Evolutionary conservation across 1,139 yeast genomes (phyloP), one percentile per base, ranked within the genome.

Genomic region (Kodamaea sp.): DNA sequence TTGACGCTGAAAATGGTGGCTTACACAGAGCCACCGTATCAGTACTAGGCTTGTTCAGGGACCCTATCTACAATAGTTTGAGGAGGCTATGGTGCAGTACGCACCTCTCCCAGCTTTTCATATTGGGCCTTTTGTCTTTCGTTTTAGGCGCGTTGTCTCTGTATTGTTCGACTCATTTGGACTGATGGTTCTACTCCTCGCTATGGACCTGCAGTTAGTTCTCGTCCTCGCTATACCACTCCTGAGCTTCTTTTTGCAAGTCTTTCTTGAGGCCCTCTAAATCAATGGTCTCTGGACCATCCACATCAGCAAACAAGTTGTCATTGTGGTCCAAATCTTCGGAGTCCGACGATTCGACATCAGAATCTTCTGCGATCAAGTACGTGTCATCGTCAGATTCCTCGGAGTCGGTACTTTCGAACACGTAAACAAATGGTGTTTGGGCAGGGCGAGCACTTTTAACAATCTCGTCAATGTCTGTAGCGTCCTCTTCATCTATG

Each of bases 351-450:
- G 23, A 34, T 3, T 35, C 43, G 14, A 32, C 39, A n/a, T 23
- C 29, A 4, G 23, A 24, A 5, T 38, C 39, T 0, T 35, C 46
- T 8, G 37, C 55, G 16, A 57, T 54, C 11, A 56, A 27, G 37
- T 48, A 58, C 9, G 64, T 57, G 34, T 53, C 59, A 35, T 57
- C 59, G 35, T 57, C 59, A 16, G 55, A 61, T 16, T 56, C 59
- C 20, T 57, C 61, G 5, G 50, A 44, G n/a, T 47, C 46, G 15
- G 34, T 51, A 32, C 28, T 24, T 24, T 38, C 39, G 30, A 37
- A 41, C 14, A 34, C 40, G 29, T 37, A 38, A n/a, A 32, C 38
- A 2, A 34, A 30, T 15, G 28, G 37, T 11, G 22, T 24, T 5
- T 7, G 21, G 6, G 6, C 9, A 9, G 21, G 8, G 13, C 34